Conservation (phyloP, 768 basidiomycete genomes). For the Megacollybia marginata region DNA sequence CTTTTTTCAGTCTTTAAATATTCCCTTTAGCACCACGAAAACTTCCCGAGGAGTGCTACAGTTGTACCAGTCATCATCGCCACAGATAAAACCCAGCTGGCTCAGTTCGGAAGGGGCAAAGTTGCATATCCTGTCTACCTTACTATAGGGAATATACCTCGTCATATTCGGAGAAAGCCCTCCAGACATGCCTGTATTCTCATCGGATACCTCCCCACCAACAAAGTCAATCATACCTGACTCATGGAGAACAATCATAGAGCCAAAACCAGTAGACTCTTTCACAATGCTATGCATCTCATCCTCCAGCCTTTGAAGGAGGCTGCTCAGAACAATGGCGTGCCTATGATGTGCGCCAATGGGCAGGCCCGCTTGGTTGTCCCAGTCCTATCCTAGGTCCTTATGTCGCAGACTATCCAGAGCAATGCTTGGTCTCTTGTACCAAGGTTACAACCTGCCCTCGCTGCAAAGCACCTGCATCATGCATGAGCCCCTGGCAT, state of each 20-base stretch:
- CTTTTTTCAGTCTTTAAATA: too few species aligned
- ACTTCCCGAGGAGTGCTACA: too few species aligned
- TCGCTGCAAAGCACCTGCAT: too few species aligned
- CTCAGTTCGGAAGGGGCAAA: too few species aligned
- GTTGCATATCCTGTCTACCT: too few species aligned
- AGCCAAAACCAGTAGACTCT: slow-evolving; percentile 17
- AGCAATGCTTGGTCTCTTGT: slow-evolving; percentile 15
- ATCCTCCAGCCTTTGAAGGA: slow-evolving; percentile 22
- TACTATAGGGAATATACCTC: too few species aligned
- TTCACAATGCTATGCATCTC: slow-evolving; percentile 26
- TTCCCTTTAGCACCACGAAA: too few species aligned
- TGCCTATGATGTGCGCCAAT: slow-evolving; percentile 24
- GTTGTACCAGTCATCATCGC: too few species aligned
- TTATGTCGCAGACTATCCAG: slow-evolving; percentile 28
- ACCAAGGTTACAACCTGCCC: too few species aligned
- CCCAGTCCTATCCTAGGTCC: slow-evolving; percentile 23
- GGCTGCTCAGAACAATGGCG: slow-evolving; percentile 17
- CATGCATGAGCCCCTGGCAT: too few species aligned
- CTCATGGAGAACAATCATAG: slow-evolving; percentile 1
- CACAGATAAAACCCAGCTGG: too few species aligned
- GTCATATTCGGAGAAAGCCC: slow-evolving; percentile 4
- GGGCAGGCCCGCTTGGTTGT: slow-evolving; percentile 15
- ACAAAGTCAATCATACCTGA: slow-evolving; percentile 2
- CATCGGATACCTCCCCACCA: slow-evolving; percentile 10
- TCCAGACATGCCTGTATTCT: slow-evolving; percentile 6